Conservation (phyloP, 768 basidiomycete genomes). For the Cyathus striatus region DNA sequence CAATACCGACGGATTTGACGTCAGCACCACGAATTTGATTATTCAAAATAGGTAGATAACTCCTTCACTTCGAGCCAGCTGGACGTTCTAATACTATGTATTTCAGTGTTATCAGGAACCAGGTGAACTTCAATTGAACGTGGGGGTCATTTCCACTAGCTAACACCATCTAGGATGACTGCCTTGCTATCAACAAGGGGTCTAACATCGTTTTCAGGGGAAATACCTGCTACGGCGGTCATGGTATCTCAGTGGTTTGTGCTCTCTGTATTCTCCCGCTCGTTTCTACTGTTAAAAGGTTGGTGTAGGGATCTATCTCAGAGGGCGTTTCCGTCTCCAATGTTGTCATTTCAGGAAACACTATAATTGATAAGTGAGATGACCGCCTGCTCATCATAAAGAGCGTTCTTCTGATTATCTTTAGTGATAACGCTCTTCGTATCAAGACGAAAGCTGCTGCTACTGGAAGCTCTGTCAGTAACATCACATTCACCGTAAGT, state of each 20-base stretch:
- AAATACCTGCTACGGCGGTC: constrained; percentile 54
- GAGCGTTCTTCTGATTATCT: not conserved
- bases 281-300: not conserved
- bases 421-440: constrained; percentile 49
- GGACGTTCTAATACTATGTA: not conserved
- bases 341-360: constrained; percentile 47
- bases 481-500: constrained; percentile 45
- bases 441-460: constrained; percentile 53
- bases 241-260: constrained; percentile 63
- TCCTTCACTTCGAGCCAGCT: not conserved
- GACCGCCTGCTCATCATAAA: not conserved
- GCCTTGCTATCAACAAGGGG: constrained; percentile 47
- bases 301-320: constrained; percentile 46
- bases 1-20: constrained; percentile 51
- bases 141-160: too few species aligned
- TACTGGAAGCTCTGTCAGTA: constrained; percentile 39
- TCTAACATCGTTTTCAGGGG: constrained; percentile 40
- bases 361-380: constrained; percentile 47
- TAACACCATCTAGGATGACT: constrained; percentile 63
- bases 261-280: not conserved
- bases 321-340: constrained; percentile 40
- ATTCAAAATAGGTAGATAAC: constrained; percentile 34
- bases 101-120: constrained; percentile 26
- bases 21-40: constrained; percentile 26
- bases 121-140: too few species aligned